Evolutionary conservation across 169 alveolate genomes (phyloP).

Genomic region (Plasmodium sp.): DNA sequence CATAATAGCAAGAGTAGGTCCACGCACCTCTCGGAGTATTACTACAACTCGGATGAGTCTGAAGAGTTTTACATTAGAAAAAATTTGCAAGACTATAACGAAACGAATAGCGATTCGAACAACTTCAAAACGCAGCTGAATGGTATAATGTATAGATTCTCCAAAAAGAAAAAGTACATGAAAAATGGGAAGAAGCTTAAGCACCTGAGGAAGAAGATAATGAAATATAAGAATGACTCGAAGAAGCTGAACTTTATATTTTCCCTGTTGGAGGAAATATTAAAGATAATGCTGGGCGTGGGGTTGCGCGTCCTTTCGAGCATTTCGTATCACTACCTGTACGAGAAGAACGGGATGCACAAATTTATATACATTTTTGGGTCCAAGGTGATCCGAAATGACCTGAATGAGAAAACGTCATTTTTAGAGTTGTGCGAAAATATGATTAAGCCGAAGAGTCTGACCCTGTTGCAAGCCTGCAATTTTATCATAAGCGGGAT

Average conservation of each 20-base stretch:
- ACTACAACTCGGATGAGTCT: conserved; percentile 59
- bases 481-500: conserved; percentile 71
- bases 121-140: conserved; percentile 51
- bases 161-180: conserved; percentile 42
- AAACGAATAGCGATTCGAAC: conserved; percentile 8
- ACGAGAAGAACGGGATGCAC: conserved; percentile 66
- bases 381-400: conserved; percentile 39
- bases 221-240: conserved; percentile 56
- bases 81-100: conserved; percentile 35
- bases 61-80: conserved; percentile 70
- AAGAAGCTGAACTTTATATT: conserved; percentile 66
- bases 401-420: conserved; percentile 16
- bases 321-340: conserved; percentile 66
- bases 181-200: conserved; percentile 64
- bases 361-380: conserved; percentile 74
- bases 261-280: conserved; percentile 74
- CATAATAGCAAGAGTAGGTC: conserved; percentile 6
- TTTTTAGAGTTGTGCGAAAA: conserved; percentile 63
- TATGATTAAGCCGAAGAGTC: conserved; percentile 63
- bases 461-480: conserved; percentile 67
- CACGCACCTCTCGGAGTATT: not conserved
- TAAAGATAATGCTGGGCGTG: conserved; percentile 69
- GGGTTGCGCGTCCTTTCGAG: conserved; percentile 70
- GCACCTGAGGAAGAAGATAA: conserved; percentile 32
- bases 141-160: conserved; percentile 30